Evolutionary conservation across 768 basidiomycete species (phyloP).

Genomic region (Lentinus tigrinus): DNA sequence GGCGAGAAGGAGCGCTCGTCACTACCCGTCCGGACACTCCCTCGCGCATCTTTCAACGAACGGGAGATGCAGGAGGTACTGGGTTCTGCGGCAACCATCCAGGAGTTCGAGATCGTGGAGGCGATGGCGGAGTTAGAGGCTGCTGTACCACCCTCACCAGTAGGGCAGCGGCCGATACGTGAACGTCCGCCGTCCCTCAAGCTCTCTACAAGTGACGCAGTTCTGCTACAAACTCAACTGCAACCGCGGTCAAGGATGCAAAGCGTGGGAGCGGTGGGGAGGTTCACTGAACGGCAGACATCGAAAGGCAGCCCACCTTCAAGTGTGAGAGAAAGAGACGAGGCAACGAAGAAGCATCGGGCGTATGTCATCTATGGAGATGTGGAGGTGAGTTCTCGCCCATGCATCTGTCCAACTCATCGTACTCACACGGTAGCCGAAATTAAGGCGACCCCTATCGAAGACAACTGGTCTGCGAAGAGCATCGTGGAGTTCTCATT

Average conservation of each 20-base stretch:
- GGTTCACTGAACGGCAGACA: background rate
- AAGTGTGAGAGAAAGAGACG: background rate
- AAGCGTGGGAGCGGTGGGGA: background rate
- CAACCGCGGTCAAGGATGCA: conserved; percentile 3
- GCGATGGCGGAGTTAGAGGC: conserved; percentile 9
- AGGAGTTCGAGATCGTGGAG: conserved; percentile 1
- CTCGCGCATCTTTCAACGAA: conserved; percentile 14
- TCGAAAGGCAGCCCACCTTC: background rate
- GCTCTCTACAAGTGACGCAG: conserved; percentile 15
- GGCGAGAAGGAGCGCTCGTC: background rate
- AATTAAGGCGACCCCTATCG: conserved; percentile 11
- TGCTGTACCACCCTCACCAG: background rate
- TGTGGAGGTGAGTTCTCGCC: background rate
- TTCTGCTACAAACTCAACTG: conserved; percentile 8
- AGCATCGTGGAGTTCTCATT: conserved; percentile 12
- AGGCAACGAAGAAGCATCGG: conserved; percentile 6
- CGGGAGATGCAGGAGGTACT: conserved; percentile 13
- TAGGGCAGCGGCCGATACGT: background rate
- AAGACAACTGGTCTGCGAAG: conserved; percentile 18
- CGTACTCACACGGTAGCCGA: background rate
- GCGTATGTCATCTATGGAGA: conserved; percentile 13
- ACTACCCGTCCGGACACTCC: background rate
- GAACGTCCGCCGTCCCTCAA: conserved; percentile 13
- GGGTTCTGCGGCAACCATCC: conserved; percentile 1
- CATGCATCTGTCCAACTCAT: background rate